Evolutionary conservation across 257 asterid species (phyloP).

Genomic region (Capsicum rhomboideum): DNA sequence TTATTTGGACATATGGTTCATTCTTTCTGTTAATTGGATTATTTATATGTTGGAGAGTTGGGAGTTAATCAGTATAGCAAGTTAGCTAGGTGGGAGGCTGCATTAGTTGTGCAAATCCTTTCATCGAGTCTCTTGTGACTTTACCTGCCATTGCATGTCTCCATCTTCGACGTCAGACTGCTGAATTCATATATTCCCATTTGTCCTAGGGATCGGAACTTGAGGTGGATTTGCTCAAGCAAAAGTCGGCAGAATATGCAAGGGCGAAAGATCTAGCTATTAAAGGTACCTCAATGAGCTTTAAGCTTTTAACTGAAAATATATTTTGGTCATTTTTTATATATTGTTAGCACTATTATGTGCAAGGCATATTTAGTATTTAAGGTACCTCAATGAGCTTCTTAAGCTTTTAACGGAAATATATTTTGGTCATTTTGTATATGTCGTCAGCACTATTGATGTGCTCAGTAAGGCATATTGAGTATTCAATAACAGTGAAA

Average conservation of each 20-base stretch:
- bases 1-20: background rate
- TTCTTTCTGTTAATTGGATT: background rate
- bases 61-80: background rate
- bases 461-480: background rate
- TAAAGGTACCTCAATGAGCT: conserved; percentile 30
- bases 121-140: background rate
- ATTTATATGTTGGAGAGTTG: background rate
- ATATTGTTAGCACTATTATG: background rate
- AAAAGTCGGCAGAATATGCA: conserved; percentile 59
- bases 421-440: background rate
- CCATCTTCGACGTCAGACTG: background rate
- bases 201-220: conserved; percentile 51
- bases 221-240: conserved; percentile 56
- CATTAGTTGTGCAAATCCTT: background rate
- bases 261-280: conserved; percentile 63
- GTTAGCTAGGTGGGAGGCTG: background rate
- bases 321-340: background rate
- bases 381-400: background rate
- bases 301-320: background rate
- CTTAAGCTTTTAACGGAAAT: background rate
- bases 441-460: background rate
- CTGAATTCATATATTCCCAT: background rate
- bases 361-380: background rate
- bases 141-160: background rate
- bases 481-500: background rate